These are phyloP conservation scores for Penicillium sp. DNA, from an alignment of 2,329 filamentous ascomycete species.

Conservation along the genomic window DNA sequence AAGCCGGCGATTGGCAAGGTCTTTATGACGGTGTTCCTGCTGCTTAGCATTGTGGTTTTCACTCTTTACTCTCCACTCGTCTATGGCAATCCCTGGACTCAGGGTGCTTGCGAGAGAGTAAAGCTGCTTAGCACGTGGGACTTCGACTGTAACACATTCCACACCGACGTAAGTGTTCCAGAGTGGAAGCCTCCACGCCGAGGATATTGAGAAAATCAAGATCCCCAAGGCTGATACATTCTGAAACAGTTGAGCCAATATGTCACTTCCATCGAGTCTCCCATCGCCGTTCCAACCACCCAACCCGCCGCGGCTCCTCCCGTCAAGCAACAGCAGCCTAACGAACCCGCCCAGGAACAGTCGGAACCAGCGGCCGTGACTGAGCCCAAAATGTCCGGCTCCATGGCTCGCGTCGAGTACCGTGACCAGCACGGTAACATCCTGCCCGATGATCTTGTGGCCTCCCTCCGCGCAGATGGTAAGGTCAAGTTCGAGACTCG, in stretches of 20 bases:
- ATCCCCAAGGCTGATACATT: slow-evolving; percentile 25
- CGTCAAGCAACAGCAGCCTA: slow-evolving; percentile 19
- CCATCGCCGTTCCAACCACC: slow-evolving; percentile 25
- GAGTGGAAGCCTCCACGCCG: slow-evolving; percentile 31
- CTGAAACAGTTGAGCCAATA: slow-evolving; percentile 40
- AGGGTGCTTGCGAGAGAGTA: slow-evolving; percentile 76
- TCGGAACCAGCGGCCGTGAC: slow-evolving; percentile 25
- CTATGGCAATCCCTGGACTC: slow-evolving; percentile 94
- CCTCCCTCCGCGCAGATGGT: slow-evolving; percentile 67
- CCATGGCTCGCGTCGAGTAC: slow-evolving; percentile 87
- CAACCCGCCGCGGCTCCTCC: slow-evolving; percentile 18
- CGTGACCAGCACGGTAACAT: slow-evolving; percentile 92
- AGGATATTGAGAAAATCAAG: slow-evolving; percentile 22
- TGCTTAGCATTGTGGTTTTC: slow-evolving; percentile 72
- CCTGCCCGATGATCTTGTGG: slow-evolving; percentile 78
- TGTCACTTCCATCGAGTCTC: slow-evolving; percentile 24
- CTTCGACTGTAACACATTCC: slow-evolving; percentile 96
- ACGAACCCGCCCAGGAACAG: slow-evolving; percentile 21
- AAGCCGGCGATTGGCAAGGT: slow-evolving; percentile 71
- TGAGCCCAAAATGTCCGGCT: slow-evolving; percentile 40
- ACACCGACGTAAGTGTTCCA: slow-evolving; percentile 70
- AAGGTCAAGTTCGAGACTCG: slow-evolving; percentile 94
- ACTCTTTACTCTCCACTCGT: slow-evolving; percentile 81
- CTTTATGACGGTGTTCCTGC: slow-evolving; percentile 71
- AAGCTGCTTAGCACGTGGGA: slow-evolving; percentile 92